Evolutionary conservation across 2,329 filamentous ascomycete species (phyloP).

Genomic region (Aspergillus sp.): DNA sequence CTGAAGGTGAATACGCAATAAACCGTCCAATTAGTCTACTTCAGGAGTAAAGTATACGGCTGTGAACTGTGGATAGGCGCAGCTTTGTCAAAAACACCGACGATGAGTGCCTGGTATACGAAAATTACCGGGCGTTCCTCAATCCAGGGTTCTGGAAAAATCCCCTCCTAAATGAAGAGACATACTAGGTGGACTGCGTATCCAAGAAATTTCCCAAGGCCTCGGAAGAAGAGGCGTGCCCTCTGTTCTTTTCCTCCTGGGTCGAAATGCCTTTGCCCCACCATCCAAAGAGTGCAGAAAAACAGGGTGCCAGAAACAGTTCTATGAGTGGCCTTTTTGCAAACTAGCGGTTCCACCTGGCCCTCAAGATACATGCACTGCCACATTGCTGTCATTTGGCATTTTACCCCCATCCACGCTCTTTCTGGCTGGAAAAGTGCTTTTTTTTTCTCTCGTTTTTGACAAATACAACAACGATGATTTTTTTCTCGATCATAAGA

Average conservation of each 20-base stretch:
- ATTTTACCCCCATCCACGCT: not conserved
- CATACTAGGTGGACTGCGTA: not conserved
- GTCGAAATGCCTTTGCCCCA: constrained; percentile 14
- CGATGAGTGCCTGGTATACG: not conserved
- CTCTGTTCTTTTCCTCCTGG: not conserved
- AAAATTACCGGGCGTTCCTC: not conserved
- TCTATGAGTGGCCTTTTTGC: constrained; percentile 18
- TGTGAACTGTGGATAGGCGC: not conserved
- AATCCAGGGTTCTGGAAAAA: constrained; percentile 12
- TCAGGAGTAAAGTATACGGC: not conserved
- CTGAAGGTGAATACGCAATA: not conserved
- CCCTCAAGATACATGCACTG: constrained; percentile 27
- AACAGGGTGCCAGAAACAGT: constrained; percentile 8
- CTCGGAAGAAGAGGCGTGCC: constrained; percentile 3
- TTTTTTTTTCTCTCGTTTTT: not conserved
- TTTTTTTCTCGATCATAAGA: not conserved
- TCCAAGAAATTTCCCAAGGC: constrained; percentile 3
- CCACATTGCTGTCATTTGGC: constrained; percentile 27
- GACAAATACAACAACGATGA: not conserved
- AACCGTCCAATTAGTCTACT: not conserved
- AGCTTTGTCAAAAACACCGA: not conserved
- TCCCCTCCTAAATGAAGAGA: not conserved
- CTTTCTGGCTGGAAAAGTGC: not conserved
- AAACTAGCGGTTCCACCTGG: constrained; percentile 21
- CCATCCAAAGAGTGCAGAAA: constrained; percentile 11